Evolutionary conservation across 805 yeast species (phyloP).

Genomic region (Candida insectalens): DNA sequence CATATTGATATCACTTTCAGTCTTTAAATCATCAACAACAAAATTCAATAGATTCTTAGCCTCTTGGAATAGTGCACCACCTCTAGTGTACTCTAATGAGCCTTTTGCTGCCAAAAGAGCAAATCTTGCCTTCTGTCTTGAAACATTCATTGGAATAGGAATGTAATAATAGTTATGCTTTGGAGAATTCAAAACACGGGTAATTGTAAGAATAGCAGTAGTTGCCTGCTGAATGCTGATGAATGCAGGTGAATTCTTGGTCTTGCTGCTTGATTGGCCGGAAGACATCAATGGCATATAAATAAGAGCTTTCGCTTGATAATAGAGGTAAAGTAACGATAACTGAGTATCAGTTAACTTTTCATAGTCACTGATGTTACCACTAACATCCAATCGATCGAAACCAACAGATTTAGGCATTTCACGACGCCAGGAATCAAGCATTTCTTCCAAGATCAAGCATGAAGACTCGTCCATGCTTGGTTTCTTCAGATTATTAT

Average conservation of each 20-base stretch:
- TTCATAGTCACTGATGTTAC: slow-evolving; percentile 26
- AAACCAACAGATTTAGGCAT: slow-evolving; percentile 54
- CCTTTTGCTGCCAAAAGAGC: slow-evolving; percentile 64
- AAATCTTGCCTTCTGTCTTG: slow-evolving; percentile 55
- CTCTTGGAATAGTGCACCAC: slow-evolving; percentile 71
- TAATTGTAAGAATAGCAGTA: slow-evolving; percentile 46
- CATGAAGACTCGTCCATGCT: slow-evolving; percentile 22
- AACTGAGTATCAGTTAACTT: slow-evolving; percentile 35
- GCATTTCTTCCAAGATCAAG: slow-evolving; percentile 44
- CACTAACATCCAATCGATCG: slow-evolving; percentile 45
- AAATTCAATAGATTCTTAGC: slow-evolving; percentile 47
- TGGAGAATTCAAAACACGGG: slow-evolving; percentile 29
- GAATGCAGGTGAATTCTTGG: slow-evolving; percentile 43
- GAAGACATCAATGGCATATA: slow-evolving; percentile 54
- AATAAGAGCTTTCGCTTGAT: slow-evolving; percentile 52
- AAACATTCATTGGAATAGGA: slow-evolving; percentile 55
- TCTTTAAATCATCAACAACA: slow-evolving; percentile 38
- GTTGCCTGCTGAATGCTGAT: slow-evolving; percentile 63
- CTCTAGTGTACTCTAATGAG: slow-evolving; percentile 71
- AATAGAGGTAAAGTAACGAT: slow-evolving; percentile 47
- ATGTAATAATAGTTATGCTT: slow-evolving; percentile 32
- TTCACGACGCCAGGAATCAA: slow-evolving; percentile 73
- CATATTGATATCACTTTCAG: slow-evolving; percentile 40
- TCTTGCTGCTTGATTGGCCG: slow-evolving; percentile 23
- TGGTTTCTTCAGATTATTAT: slow-evolving; percentile 21